Evolutionary conservation across 768 basidiomycete species (phyloP), one percentile per base, ranked within the genome.

Genomic region (Mycena galericulata): DNA sequence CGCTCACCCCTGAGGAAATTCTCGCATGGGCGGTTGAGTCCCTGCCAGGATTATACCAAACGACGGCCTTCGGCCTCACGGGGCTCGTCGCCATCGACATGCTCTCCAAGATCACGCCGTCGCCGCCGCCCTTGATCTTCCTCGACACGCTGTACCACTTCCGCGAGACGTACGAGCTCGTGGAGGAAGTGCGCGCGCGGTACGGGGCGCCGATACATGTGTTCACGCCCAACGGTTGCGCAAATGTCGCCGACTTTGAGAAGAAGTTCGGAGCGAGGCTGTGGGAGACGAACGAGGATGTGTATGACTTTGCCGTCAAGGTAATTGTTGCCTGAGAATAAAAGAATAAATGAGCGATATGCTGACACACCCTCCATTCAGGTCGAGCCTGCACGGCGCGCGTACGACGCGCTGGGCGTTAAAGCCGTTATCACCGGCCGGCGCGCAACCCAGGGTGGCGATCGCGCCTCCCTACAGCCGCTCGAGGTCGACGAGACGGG

Each of bases 111-210:
- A 83, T 96, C 69, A 90, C 91, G 3, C 67, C 82, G 29, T 76
- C 81, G 20, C 86, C 88, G 0, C 94, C 94, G 1, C 95, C 96
- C 1, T 86, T 98, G 22, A 96, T 99, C 82, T 99, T 99, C 83
- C 81, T 98, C 77, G 97, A 99, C 82, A 99, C 98, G 0, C 85
- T 99, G 17, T 96, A 98, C 77, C 98, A 99, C 82, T 99, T 99
- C 80, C 83, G 85, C 4, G 95, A 98, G 82, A 99, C 97, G 6
- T 92, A 98, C 74, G 90, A 90, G 63, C 90, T 99, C 49, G 92
- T 97, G 12, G 88, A 91, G 40, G 89, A 90, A n/a, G 94, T 96
- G 20, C 89, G 91, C 75, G 78, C 84, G 72, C 88, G 84, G 67
- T 99, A 99, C 78, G 83, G 83, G n/a, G 83, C 89, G 41, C 85